A percentile compares a stretch with the other conserved stretches of the same genome.
These are phyloP conservation scores for Amanita thiersii DNA, from an alignment of 768 basidiomycete genomes.

Conservation along the genomic window DNA sequence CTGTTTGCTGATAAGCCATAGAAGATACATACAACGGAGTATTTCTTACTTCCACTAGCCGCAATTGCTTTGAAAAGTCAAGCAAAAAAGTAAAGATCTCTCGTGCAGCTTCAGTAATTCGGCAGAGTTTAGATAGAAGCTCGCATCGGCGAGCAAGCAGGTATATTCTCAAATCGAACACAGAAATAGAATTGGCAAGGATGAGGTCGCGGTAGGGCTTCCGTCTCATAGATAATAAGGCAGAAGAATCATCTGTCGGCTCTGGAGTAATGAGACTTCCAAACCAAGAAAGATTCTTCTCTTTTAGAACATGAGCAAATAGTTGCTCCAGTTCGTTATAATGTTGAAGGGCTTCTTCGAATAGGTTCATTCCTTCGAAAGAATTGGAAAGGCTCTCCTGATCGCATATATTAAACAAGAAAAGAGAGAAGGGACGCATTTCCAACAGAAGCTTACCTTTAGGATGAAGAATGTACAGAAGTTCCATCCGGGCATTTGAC, in stretches of 20 bases:
- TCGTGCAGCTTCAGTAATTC: conserved; percentile 60
- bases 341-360: conserved; percentile 82
- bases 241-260: conserved; percentile 68
- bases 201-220: conserved; percentile 90
- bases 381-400: conserved; percentile 93
- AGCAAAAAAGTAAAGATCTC: conserved; percentile 71
- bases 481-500: conserved; percentile 96
- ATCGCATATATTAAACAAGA: conserved; percentile 13
- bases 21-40: conserved; percentile 9
- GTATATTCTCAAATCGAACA: conserved; percentile 92
- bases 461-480: conserved; percentile 95
- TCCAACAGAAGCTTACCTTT: conserved; percentile 48
- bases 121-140: conserved; percentile 62
- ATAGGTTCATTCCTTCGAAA: conserved; percentile 82
- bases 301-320: conserved; percentile 67
- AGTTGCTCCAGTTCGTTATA: conserved; percentile 89
- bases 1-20: conserved; percentile 20
- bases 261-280: conserved; percentile 70
- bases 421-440: conserved; percentile 5
- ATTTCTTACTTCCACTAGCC: conserved; percentile 67
- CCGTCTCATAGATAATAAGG: conserved; percentile 68
- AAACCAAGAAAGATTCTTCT: conserved; percentile 89
- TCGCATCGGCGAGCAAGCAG: conserved; percentile 81
- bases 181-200: conserved; percentile 80
- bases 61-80: conserved; percentile 66